Evolutionary conservation across 2,329 filamentous ascomycete species (phyloP).

Genomic region (Nemania sp.): DNA sequence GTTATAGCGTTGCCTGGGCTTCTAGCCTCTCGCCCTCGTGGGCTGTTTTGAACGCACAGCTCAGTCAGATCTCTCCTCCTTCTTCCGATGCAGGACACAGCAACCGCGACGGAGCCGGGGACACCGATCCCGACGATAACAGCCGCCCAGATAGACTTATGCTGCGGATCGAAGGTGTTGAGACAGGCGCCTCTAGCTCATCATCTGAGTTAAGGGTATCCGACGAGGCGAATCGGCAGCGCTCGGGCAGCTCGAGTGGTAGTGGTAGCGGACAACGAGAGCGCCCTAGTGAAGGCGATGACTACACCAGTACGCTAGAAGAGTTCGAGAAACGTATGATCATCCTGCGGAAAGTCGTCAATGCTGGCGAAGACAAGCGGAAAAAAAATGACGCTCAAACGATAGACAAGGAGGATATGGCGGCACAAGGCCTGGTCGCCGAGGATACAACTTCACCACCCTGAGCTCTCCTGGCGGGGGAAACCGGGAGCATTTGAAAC

Average conservation of each 20-base stretch:
- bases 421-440: constrained; percentile 5
- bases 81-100: constrained; percentile 49
- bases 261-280: constrained; percentile 49
- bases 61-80: constrained; percentile 57
- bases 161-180: constrained; percentile 71
- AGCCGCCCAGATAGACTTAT: constrained; percentile 62
- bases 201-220: constrained; percentile 53
- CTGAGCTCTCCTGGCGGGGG: neutral
- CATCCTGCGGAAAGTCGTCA: constrained; percentile 65
- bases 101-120: constrained; percentile 52
- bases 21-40: constrained; percentile 81
- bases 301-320: constrained; percentile 64
- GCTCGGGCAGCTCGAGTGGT: constrained; percentile 44
- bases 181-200: constrained; percentile 51
- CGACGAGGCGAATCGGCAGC: constrained; percentile 46
- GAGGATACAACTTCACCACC: constrained; percentile 11
- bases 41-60: constrained; percentile 64
- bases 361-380: constrained; percentile 61
- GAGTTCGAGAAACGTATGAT: constrained; percentile 70
- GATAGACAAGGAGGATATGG: constrained; percentile 14
- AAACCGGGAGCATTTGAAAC: neutral
- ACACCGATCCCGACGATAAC: constrained; percentile 28
- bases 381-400: constrained; percentile 48
- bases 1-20: constrained; percentile 72
- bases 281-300: constrained; percentile 53